These are phyloP conservation scores for Firmiana major DNA, from an alignment of 345 rosid genomes.

Conservation along the genomic window DNA sequence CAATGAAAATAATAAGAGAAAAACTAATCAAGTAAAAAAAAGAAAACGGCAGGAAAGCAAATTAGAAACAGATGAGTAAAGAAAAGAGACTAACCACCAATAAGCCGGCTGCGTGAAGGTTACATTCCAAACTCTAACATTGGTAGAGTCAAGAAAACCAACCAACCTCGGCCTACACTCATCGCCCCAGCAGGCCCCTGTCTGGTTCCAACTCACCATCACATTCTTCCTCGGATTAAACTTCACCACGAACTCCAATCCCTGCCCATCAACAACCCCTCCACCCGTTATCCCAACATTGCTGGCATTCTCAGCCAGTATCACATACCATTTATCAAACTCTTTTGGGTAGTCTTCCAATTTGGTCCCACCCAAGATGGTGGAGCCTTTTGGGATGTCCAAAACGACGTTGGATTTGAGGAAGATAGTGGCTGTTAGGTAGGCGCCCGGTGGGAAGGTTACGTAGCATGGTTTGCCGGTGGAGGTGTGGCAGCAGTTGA, in stretches of 20 bases:
- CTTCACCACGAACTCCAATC: conserved; percentile 60
- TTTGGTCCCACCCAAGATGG: conserved; percentile 61
- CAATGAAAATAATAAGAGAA: neutral
- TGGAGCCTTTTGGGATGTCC: conserved; percentile 56
- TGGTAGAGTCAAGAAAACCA: conserved; percentile 65
- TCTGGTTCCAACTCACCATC: conserved; percentile 92
- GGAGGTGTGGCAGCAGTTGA: conserved; percentile 49
- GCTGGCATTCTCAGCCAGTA: conserved; percentile 64
- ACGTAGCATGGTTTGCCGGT: conserved; percentile 51
- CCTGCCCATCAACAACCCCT: conserved; percentile 83
- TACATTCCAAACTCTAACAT: conserved; percentile 67
- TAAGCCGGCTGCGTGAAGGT: conserved; percentile 72
- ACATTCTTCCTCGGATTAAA: conserved; percentile 70
- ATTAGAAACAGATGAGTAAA: neutral
- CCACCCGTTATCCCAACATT: conserved; percentile 92
- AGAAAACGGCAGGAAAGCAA: neutral
- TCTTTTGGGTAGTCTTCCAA: conserved; percentile 62
- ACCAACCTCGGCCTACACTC: conserved; percentile 82
- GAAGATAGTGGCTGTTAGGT: conserved; percentile 71
- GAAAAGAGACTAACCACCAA: conserved; percentile 65
- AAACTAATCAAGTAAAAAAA: neutral
- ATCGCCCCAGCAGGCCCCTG: conserved; percentile 81
- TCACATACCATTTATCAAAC: conserved; percentile 67
- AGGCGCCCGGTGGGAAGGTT: conserved; percentile 64
- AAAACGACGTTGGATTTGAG: conserved; percentile 65